Conservation (phyloP, 257 asterid genomes). For the Eustoma russellianum region DNA sequence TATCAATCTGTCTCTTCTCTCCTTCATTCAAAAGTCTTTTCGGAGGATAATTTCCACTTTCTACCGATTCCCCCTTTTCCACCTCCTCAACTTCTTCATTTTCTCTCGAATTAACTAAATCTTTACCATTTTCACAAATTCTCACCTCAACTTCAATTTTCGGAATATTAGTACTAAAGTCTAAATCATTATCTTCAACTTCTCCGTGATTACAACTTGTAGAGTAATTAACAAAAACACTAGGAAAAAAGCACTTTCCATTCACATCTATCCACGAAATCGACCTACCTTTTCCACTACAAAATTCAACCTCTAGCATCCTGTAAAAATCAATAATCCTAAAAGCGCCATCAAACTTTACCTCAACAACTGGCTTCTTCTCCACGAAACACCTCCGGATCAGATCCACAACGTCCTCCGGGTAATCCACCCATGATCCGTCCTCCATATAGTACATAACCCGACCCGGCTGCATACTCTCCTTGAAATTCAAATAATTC, state of each 20-base stretch:
- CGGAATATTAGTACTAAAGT: constrained; percentile 1
- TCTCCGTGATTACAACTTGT: background rate
- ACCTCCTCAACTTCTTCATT: constrained; percentile 16
- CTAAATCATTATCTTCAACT: background rate
- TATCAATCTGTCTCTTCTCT: constrained; percentile 20
- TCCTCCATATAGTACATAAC: constrained; percentile 37
- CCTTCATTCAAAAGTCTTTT: constrained; percentile 31
- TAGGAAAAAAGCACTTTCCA: constrained; percentile 61
- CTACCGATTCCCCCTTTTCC: constrained; percentile 26
- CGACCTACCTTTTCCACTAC: constrained; percentile 34
- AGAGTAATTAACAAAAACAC: constrained; percentile 26
- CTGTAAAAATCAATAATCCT: constrained; percentile 52
- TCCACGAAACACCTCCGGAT: constrained; percentile 36
- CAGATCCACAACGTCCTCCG: constrained; percentile 23
- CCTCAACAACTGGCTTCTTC: constrained; percentile 42
- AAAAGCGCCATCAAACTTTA: constrained; percentile 21
- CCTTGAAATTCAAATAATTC: constrained; percentile 51
- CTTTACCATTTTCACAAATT: constrained; percentile 15
- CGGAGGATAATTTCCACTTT: constrained; percentile 20
- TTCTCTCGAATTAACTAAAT: background rate
- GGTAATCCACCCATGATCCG: constrained; percentile 60
- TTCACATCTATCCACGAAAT: constrained; percentile 66
- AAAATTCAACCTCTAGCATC: constrained; percentile 52
- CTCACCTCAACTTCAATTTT: constrained; percentile 44
- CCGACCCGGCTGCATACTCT: constrained; percentile 39